These are phyloP conservation scores for Mucor lusitanicus DNA, from an alignment of 371 early-diverging fungal genomes.

Conservation along the genomic window DNA sequence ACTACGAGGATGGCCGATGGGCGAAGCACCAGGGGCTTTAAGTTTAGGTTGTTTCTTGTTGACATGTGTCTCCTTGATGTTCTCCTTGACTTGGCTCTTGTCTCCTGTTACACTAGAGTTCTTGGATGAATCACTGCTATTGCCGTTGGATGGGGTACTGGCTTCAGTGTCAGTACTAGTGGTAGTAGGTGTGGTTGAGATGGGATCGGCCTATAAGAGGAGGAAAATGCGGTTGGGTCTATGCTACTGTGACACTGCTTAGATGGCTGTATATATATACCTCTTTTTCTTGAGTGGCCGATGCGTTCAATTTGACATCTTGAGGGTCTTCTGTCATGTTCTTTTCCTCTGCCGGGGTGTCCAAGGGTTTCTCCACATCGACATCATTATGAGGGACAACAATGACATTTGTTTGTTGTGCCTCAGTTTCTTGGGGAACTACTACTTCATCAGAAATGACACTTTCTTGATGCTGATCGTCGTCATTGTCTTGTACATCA, in stretches of 20 bases:
- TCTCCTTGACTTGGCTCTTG: background rate
- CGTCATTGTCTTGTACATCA: background rate
- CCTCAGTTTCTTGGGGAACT: background rate
- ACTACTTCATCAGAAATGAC: background rate
- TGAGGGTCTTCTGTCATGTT: background rate
- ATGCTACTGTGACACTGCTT: background rate
- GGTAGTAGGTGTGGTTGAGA: background rate
- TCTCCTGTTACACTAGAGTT: constrained; percentile 5
- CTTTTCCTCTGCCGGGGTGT: background rate
- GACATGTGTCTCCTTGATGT: constrained; percentile 2
- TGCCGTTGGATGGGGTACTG: background rate
- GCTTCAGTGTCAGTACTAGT: background rate
- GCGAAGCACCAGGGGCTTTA: constrained; percentile 5
- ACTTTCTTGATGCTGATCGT: background rate
- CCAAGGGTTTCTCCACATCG: background rate
- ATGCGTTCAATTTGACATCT: background rate
- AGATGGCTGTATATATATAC: background rate
- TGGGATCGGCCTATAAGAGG: background rate
- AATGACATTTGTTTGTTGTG: background rate
- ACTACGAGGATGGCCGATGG: background rate
- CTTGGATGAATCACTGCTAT: background rate
- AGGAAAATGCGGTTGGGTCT: background rate
- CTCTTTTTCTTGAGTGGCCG: background rate
- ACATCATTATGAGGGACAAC: background rate
- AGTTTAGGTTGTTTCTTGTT: constrained; percentile 12